Percentiles rank a stretch among this genome's conserved stretches.
phyloP scores from a whole-genome alignment of 2,329 filamentous ascomycete species.

The Aspergillus japonicus region DNA sequence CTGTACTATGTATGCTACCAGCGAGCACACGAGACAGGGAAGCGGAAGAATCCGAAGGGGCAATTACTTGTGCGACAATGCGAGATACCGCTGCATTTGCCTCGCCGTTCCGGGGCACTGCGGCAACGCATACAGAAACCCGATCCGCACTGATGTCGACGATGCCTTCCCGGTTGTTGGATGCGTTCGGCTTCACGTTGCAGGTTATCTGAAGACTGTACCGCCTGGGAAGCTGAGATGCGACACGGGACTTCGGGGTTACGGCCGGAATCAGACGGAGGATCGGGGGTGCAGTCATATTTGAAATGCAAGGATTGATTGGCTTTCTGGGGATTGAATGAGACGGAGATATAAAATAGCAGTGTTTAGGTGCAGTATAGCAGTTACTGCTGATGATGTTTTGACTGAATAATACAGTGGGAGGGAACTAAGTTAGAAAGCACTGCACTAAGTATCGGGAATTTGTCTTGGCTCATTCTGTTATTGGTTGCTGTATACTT shows the following conservation, averaged over 20 bases:
- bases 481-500: not conserved
- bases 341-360: not conserved
- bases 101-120: constrained; percentile 64
- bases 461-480: not conserved
- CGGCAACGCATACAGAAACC: constrained; percentile 65
- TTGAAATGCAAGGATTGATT: not conserved
- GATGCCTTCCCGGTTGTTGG: constrained; percentile 62
- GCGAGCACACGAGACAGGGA: not conserved
- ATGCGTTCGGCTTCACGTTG: constrained; percentile 66
- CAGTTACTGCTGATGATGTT: not conserved
- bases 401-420: not conserved
- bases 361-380: not conserved
- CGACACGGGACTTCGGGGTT: constrained; percentile 9
- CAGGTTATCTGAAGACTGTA: constrained; percentile 60
- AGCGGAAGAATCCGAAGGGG: not conserved
- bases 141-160: constrained; percentile 54
- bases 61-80: constrained; percentile 58
- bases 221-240: not conserved
- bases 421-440: not conserved
- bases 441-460: not conserved
- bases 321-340: not conserved
- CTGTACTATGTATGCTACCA: too few relatives aligned
- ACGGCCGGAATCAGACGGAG: constrained; percentile 15
- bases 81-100: constrained; percentile 66
- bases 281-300: constrained; percentile 4